Base-by-base conservation (phyloP, 352 stramenopile genomes). In the Globisporangium yorkense region DNA sequence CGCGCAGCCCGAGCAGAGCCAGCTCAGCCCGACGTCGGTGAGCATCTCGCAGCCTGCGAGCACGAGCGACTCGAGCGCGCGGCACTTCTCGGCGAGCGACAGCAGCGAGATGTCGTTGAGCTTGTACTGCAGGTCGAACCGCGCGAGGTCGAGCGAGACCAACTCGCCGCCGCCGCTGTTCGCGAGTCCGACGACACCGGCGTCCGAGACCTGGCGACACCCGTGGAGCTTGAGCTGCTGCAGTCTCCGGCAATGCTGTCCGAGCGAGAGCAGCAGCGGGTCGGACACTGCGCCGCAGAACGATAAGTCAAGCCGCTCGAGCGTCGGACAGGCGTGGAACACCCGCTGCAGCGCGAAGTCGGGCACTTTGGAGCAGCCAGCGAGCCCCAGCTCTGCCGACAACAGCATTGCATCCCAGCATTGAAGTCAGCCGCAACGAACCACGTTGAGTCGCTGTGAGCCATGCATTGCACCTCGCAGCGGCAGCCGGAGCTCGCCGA, bases 81-180 rank as follows among this genome's bases (percentile, higher is more conserved):
- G 49, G 15, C 73, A 89, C 21, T 77, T 74, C n/a, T 90, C 72
- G 1, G 67, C 76, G 46, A 97, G 65, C 12, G 90, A 72, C 31
- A 98, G 63, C 10, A 98, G 63, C 8, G 84, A 77, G 33, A 98
- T 86, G 65, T 98, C 94, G 41, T 88, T 96, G 50, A 98, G 75
- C 63, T 96, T 92, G 71, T 96, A 97, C 35, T 80, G 72, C 47
- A 98, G 73, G 51, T 97, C 89, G 44, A 75, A 95, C 16, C 94
- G 77, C 24, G 78, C 67, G 43, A 98, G 50, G 59, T 97, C 86
- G 6, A 98, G 70, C 21, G 78, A 44, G 3, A 69, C 64, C 1
- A 98, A 70, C 10, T 67, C 58, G n/a, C 68, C 65, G 50, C 81
- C 92, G 13, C 73, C 72, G 9, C 61, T 54, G 41, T 94, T 84